These are phyloP conservation scores for Nigrospora oryzae DNA, from an alignment of 2,329 filamentous ascomycete species.

Conservation along the genomic window DNA sequence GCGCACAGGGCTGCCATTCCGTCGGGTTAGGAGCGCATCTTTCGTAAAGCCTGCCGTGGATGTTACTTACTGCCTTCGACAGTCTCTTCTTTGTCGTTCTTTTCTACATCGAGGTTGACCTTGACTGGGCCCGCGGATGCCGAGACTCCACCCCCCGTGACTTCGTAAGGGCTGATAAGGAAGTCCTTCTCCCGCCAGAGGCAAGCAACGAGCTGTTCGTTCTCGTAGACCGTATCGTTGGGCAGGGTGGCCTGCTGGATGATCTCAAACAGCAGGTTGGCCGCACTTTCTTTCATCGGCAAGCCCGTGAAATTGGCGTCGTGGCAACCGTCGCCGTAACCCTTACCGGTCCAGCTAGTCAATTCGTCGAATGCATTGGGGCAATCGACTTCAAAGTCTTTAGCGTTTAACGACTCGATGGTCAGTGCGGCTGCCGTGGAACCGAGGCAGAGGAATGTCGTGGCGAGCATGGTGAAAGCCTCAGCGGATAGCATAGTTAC, in stretches of 20 bases:
- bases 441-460: neutral
- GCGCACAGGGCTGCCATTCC: neutral
- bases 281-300: no score
- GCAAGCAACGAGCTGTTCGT: neutral
- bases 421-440: neutral
- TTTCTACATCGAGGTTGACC: neutral
- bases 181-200: neutral
- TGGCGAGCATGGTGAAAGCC: neutral
- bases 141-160: neutral
- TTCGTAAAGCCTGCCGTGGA: neutral
- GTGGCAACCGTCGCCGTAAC: neutral
- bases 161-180: neutral
- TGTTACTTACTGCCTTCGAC: neutral
- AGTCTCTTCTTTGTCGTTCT: neutral
- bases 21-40: neutral
- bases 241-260: neutral
- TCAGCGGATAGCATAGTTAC: neutral
- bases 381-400: no score
- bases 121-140: neutral
- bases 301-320: neutral
- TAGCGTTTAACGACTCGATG: no score
- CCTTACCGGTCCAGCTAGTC: no score
- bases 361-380: no score
- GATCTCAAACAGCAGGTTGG: neutral
- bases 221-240: neutral